Evolutionary conservation across 768 basidiomycete genomes (phyloP), one percentile per base, ranked within the genome.

Genomic region (Xerocomellus intermedius): DNA sequence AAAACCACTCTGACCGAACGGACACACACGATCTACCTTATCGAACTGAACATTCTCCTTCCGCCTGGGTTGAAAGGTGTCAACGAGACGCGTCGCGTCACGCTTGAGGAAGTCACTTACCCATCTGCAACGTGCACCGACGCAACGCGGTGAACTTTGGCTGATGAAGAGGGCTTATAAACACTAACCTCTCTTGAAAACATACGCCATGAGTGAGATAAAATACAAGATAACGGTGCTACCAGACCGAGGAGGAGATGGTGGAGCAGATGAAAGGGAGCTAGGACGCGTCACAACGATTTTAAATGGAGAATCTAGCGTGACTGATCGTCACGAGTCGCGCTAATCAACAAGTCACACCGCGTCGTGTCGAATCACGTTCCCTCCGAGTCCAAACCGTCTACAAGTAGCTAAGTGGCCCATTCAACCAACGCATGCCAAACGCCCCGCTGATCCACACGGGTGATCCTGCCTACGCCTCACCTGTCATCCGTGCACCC

Each of bases 1-100:
- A 65, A 58, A 53, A 56, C 48, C 48, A 39, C 47, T 47, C 54
- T 55, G 62, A 51, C 44, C 44, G 32, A 45, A 48, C 55, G 12
- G 41, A 55, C 10, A 32, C 52, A 43, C 2, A 37, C 50, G 55
- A 57, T 79, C 58, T 62, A 87, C 93, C 81, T 96, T 96, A 67
- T 96, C 94, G 65, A 96, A 96, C 64, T 91, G 87, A 49, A 96
- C 89, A 68, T 85, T 87, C 74, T 96, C 94, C 74, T 93, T 94
- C 59, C 93, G 91, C 55, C 87, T 86, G 65, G 47, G 33, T 47
- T 26, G 17, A 42, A 48, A 43, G 33, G 32, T 30, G 52, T 61
- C 14, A 60, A 54, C 26, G 52, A 48, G 53, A 67, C 69, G 69
- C 69, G 69, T 69, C 49, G 55, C 53, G 41, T 55, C 58, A 33